Evolutionary conservation across 495 filamentous ascomycete species (phyloP).

Genomic region (Hypoxylon lenormandii): DNA sequence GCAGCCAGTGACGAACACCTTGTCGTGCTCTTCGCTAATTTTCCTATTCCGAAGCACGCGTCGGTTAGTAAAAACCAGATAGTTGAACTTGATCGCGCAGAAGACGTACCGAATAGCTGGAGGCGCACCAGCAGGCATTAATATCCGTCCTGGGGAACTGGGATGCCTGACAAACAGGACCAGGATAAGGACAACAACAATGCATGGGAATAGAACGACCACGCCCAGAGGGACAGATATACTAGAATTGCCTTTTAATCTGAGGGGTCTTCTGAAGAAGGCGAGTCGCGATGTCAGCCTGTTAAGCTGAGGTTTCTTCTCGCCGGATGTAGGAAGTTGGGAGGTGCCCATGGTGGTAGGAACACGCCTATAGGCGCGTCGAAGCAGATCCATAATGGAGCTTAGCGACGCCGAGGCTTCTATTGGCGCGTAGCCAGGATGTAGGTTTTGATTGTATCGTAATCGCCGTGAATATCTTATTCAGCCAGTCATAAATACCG

Average conservation of each 20-base stretch:
- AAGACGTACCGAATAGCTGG: constrained; percentile 85
- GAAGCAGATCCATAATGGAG: constrained; percentile 66
- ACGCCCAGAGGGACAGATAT: constrained; percentile 94
- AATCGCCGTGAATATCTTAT: constrained; percentile 23
- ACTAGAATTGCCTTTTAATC: constrained; percentile 91
- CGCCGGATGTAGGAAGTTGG: constrained; percentile 59
- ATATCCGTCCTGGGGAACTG: constrained; percentile 79
- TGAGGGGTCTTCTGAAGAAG: constrained; percentile 88
- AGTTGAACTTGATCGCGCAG: background rate
- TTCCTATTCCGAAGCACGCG: constrained; percentile 67
- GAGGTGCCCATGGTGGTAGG: constrained; percentile 54
- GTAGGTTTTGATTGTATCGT: constrained; percentile 16
- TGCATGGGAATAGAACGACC: constrained; percentile 90
- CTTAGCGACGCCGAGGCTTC: constrained; percentile 18
- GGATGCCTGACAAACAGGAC: constrained; percentile 91
- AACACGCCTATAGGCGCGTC: constrained; percentile 64
- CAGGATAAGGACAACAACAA: constrained; percentile 90
- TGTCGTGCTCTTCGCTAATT: constrained; percentile 97
- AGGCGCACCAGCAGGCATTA: constrained; percentile 90
- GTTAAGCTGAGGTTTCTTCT: constrained; percentile 58
- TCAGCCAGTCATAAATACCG: constrained; percentile 26
- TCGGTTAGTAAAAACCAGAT: constrained; percentile 4
- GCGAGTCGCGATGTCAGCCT: constrained; percentile 69
- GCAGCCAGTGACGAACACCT: constrained; percentile 93
- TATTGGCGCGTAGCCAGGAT: background rate